Conservation (phyloP, 2,329 filamentous ascomycete species). For the Beauveria bassiana region DNA sequence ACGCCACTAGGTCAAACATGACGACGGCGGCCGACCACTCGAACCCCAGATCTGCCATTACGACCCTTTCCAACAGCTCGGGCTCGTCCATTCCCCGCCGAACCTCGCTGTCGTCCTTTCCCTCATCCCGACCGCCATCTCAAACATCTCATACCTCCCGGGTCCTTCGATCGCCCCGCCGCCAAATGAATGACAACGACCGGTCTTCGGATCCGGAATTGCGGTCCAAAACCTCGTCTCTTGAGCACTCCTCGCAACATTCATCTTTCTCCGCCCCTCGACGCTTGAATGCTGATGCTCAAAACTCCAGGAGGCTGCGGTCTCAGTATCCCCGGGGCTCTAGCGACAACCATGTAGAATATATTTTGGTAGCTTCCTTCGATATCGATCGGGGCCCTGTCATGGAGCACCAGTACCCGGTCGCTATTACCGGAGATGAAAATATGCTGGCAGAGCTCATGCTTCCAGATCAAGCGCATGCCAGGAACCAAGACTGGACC, state of each 20-base stretch:
- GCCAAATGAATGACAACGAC: constrained; percentile 42
- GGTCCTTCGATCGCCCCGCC: constrained; percentile 48
- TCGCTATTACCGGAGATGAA: constrained; percentile 92
- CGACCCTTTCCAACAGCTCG: constrained; percentile 25
- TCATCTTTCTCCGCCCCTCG: constrained; percentile 48
- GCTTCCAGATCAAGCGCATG: constrained; percentile 93
- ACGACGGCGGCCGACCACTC: constrained; percentile 36
- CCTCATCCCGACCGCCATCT: constrained; percentile 50
- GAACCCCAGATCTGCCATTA: constrained; percentile 31
- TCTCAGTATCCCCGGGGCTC: constrained; percentile 71
- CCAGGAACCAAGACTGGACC: constrained; percentile 95
- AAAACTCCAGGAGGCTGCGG: constrained; percentile 50
- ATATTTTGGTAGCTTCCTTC: constrained; percentile 94
- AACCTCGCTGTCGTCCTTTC: constrained; percentile 58
- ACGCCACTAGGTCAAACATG: constrained; percentile 20
- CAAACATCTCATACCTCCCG: constrained; percentile 48
- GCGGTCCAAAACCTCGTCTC: constrained; percentile 52
- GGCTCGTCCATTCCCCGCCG: constrained; percentile 22
- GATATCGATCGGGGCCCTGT: constrained; percentile 92
- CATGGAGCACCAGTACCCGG: constrained; percentile 97
- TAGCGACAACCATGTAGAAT: constrained; percentile 91
- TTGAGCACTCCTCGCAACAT: constrained; percentile 53
- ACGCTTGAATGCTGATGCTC: constrained; percentile 42
- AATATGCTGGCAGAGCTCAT: constrained; percentile 98
- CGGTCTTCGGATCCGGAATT: constrained; percentile 51